These are phyloP conservation scores for Neonectria faginata DNA, from an alignment of 2,329 filamentous ascomycete genomes.

Conservation along the genomic window DNA sequence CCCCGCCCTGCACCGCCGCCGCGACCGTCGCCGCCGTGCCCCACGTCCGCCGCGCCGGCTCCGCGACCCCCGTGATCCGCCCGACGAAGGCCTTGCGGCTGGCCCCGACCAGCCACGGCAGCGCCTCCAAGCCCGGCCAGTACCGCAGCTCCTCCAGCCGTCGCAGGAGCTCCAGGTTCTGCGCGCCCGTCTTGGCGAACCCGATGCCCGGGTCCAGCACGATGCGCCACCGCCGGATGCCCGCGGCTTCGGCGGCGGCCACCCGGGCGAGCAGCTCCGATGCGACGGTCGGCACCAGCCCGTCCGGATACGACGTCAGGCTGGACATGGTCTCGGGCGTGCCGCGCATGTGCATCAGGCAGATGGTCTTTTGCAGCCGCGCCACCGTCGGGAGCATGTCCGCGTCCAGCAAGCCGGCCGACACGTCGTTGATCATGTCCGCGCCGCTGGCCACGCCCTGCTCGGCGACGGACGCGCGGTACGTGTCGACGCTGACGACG, in stretches of 20 bases:
- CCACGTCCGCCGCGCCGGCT: slow-evolving; percentile 78
- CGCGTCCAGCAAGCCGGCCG: slow-evolving; percentile 81
- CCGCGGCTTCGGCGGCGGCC: slow-evolving; percentile 79
- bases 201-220: slow-evolving; percentile 94
- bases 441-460: slow-evolving; percentile 82
- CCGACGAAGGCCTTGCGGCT: slow-evolving; percentile 94
- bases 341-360: slow-evolving; percentile 94
- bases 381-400: slow-evolving; percentile 87
- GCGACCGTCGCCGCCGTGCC: slow-evolving; percentile 91
- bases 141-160: slow-evolving; percentile 72
- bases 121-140: slow-evolving; percentile 72
- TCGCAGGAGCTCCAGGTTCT: slow-evolving; percentile 85
- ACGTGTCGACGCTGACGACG: slow-evolving; percentile 93
- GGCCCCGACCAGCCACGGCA: slow-evolving; percentile 90
- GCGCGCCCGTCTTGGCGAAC: slow-evolving; percentile 85
- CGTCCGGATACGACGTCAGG: slow-evolving; percentile 75
- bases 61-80: slow-evolving; percentile 78
- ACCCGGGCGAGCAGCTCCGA: slow-evolving; percentile 78
- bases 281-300: slow-evolving; percentile 73
- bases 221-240: slow-evolving; percentile 92
- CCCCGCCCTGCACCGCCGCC: slow-evolving; percentile 86
- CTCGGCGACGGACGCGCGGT: slow-evolving; percentile 84
- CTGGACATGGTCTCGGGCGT: slow-evolving; percentile 83
- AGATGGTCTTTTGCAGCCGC: slow-evolving; percentile 79
- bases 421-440: slow-evolving; percentile 95